Base-by-base conservation (phyloP, 1,139 yeast genomes). In the Suhomyces maxii region DNA sequence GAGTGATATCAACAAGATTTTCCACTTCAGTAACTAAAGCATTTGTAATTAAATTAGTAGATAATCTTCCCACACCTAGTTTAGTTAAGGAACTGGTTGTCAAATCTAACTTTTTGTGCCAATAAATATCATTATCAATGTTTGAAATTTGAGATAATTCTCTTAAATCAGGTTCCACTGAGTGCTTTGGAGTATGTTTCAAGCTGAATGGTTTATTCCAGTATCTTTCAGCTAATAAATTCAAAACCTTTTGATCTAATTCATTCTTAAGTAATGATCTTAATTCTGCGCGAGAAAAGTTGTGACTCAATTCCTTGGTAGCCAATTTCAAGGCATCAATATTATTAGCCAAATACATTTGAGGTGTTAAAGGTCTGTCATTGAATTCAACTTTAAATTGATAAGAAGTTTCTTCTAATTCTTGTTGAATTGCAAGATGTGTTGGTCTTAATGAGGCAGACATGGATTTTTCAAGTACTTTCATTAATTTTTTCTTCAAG, bases 311-410 rank as follows among this genome's bases (percentile, higher is more conserved):
- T 52, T 91, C 97, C 63, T 93, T 91, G 47, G 95, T 85, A 0
- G 93, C 86, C 42, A 88, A 76, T 65, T 95, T 95, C 60, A 95
- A 77, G 42, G 88, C 73, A 66, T 95, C 99, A 39, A 93, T 82
- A 47, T 95, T 89, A 57, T 89, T 93, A 13, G 98, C 96, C 56
- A 95, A 76, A 62, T 93, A 93, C 53, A 95, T 89, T 58, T 90
- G 95, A 10, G 98, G 96, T 0, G 99, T 93, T 54, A 95, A 73
- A 35, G 86, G 87, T 48, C 98, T 81, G 64, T 95, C 99, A 63
- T 95, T 93, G 65, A 90, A 95, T 64, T 93, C 97, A 25, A 95
- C 99, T 64, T 95, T 95, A 71, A 89, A 93, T 62, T 86, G 85
- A 63, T 95, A 95, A 1, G 95, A 75, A 0, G 98, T 83, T 58